Base-by-base conservation (phyloP, 345 rosid genomes). In the Microcos paniculata region DNA sequence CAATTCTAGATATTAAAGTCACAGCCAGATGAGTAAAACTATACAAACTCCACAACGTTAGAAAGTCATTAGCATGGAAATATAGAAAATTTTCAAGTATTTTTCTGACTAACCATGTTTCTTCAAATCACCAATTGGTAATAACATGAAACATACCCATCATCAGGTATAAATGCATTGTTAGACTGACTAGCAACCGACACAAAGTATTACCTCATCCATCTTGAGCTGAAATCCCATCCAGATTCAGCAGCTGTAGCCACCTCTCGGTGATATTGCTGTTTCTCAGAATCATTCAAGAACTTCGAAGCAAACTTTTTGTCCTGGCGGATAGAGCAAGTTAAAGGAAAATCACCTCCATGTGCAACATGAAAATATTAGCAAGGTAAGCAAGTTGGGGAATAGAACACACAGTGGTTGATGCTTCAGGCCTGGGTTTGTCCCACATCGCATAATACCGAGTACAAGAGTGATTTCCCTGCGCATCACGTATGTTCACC, bases 181-280 rank as follows among this genome's bases (percentile, higher is more conserved):
- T 62, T 62, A 33, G 42, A 8, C 14, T 14, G 23, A 7, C 9
- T 2, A 52, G 19, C 19, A 52, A 52, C 31, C 18, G 40, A 33
- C 8, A 14, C 16, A 45, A 65, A 56, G 59, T 16, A 16, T 56
- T 72, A 90, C 97, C 97, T 94, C 98, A 94, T 94, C 99, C 98
- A 96, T 81, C 97, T 86, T 26, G 93, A 79, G 82, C 96, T 89
- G 77, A 96, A 96, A 82, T 94, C 99, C 85, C 90, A 89, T 70
- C 99, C 98, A 28, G 98, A 85, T 91, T 94, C 99, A 82, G 98
- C 98, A 71, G 90, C 66, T 0, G 99, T 84, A 38, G 98, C 98
- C 72, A 94, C 0, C 62, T 94, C 89, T 26, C 90, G 85, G 81
- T 89, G 89, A 72, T 94, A 88, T 55, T 76, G 80, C 71, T 85